Evolutionary conservation across 169 alveolate species (phyloP).

Genomic region (Theileria parva): DNA sequence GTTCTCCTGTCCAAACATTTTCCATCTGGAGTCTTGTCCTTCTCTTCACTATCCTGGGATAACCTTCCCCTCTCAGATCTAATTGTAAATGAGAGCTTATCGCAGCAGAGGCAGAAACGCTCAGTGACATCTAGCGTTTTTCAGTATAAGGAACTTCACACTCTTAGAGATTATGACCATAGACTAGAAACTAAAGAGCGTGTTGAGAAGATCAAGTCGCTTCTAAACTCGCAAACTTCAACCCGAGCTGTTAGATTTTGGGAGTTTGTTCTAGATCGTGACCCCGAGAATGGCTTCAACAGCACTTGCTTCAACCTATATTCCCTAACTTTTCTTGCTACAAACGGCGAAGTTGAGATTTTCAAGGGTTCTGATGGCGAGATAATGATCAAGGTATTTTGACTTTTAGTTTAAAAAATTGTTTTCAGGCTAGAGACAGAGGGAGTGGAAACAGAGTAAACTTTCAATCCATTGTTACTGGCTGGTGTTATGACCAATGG

Average conservation of each 20-base stretch:
- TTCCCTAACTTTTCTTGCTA: constrained; percentile 66
- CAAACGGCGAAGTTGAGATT: constrained; percentile 67
- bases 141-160: constrained; percentile 32
- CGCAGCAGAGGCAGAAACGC: constrained; percentile 33
- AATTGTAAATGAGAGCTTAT: not conserved
- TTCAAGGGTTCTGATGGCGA: constrained; percentile 36
- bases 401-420: not conserved
- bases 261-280: constrained; percentile 71
- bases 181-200: constrained; percentile 39
- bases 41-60: constrained; percentile 58
- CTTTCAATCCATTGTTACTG: constrained; percentile 58
- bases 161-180: constrained; percentile 47
- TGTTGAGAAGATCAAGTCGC: constrained; percentile 14
- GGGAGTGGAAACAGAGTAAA: constrained; percentile 9
- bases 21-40: constrained; percentile 39
- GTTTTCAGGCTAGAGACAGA: constrained; percentile 25
- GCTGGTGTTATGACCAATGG: constrained; percentile 62
- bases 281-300: constrained; percentile 72
- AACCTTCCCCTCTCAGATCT: constrained; percentile 40
- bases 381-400: constrained; percentile 26
- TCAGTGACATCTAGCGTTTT: constrained; percentile 4
- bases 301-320: constrained; percentile 71
- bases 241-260: constrained; percentile 51
- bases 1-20: constrained; percentile 42
- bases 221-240: constrained; percentile 7